phyloP scores from a whole-genome alignment of 1,284 basidiomycete species.

The Ustilago loliicola region DNA sequence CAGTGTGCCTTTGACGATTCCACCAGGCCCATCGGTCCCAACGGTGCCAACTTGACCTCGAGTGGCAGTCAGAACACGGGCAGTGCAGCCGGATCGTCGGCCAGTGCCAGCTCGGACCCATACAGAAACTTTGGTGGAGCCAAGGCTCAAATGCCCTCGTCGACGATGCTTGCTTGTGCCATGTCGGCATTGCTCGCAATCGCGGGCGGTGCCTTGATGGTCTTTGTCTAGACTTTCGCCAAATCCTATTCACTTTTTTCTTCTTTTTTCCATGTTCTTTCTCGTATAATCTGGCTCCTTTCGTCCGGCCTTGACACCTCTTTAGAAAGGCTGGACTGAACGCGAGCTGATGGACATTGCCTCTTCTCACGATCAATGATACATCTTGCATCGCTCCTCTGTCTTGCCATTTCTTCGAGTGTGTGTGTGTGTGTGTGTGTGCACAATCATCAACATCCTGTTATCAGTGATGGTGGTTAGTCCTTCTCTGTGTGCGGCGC shows the following conservation, averaged over 20 bases:
- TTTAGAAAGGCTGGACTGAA: background rate
- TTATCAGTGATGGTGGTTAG: background rate
- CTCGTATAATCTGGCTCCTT: background rate
- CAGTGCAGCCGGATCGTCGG: slow-evolving; percentile 9
- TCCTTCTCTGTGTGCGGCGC: too few species aligned
- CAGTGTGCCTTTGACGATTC: slow-evolving; percentile 56
- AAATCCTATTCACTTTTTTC: background rate
- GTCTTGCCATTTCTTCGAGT: background rate
- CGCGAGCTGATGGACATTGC: background rate
- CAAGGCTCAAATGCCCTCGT: background rate
- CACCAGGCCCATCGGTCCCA: slow-evolving; percentile 61
- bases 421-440: too few species aligned
- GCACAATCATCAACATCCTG: background rate
- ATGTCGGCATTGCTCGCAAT: slow-evolving; percentile 22
- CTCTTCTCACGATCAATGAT: background rate
- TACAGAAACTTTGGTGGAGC: slow-evolving; percentile 44
- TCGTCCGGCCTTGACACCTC: background rate
- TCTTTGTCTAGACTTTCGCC: slow-evolving; percentile 24
- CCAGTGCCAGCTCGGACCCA: slow-evolving; percentile 37
- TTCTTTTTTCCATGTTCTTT: background rate
- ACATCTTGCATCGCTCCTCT: background rate
- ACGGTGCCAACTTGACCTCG: slow-evolving; percentile 52
- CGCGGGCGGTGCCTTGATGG: slow-evolving; percentile 29
- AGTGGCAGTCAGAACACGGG: slow-evolving; percentile 38
- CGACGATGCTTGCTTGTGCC: slow-evolving; percentile 25